phyloP scores from a whole-genome alignment of 1,284 basidiomycete genomes.

The Schizophyllum amplum region DNA sequence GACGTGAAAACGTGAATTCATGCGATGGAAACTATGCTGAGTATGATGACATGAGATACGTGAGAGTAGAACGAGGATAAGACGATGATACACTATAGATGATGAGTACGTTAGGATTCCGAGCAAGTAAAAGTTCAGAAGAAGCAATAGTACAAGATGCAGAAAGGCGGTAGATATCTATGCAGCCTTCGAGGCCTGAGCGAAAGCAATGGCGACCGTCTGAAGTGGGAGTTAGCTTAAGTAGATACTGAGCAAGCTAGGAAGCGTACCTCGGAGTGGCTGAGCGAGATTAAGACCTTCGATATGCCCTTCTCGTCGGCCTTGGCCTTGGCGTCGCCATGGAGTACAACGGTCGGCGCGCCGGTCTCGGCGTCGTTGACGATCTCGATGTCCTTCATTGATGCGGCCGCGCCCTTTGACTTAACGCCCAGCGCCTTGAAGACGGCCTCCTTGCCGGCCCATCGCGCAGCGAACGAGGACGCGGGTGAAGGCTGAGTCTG shows the following conservation, averaged over 20 bases:
- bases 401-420: slow-evolving; percentile 87
- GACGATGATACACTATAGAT: background rate
- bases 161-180: background rate
- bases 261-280: slow-evolving; percentile 77
- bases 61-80: background rate
- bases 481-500: slow-evolving; percentile 76
- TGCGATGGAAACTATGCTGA: background rate
- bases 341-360: slow-evolving; percentile 68
- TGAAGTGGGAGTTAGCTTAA: slow-evolving; percentile 22
- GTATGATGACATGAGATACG: background rate
- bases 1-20: background rate
- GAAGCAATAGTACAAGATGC: background rate
- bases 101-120: background rate
- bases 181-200: slow-evolving; percentile 40
- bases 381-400: slow-evolving; percentile 97
- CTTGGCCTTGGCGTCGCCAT: slow-evolving; percentile 76
- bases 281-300: slow-evolving; percentile 78
- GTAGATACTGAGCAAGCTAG: slow-evolving; percentile 2
- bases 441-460: slow-evolving; percentile 96
- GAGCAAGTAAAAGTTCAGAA: background rate
- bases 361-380: slow-evolving; percentile 60
- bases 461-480: slow-evolving; percentile 92
- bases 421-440: slow-evolving; percentile 95
- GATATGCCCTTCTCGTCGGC: slow-evolving; percentile 72
- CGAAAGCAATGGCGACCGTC: slow-evolving; percentile 78